Evolutionary conservation across 106 monocot genomes (phyloP).

Genomic region (Triglochin maritima): DNA sequence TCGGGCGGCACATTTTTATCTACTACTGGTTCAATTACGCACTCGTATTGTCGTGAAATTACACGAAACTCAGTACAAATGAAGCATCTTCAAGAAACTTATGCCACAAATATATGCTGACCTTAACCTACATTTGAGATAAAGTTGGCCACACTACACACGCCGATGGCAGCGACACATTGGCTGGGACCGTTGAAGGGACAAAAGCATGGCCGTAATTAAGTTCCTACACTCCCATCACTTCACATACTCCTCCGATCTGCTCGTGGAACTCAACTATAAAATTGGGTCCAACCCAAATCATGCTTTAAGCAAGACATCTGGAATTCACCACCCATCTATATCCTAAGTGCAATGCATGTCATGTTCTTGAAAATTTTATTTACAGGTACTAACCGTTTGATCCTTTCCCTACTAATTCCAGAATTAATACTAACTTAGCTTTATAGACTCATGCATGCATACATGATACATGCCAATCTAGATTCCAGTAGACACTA

Average conservation of each 20-base stretch:
- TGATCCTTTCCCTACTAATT: constrained; percentile 22
- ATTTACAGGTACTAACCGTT: constrained; percentile 32
- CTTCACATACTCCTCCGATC: background rate
- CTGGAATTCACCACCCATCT: constrained; percentile 9
- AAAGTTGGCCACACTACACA: too few species aligned
- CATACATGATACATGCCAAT: background rate
- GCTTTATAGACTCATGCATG: background rate
- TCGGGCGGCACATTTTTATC: too few species aligned
- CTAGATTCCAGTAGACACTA: constrained; percentile 10
- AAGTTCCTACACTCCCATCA: background rate
- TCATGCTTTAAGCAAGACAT: constrained; percentile 46
- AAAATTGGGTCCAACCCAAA: background rate
- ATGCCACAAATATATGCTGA: too few species aligned
- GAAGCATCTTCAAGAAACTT: too few species aligned
- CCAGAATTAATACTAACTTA: background rate
- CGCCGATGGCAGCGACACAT: too few species aligned
- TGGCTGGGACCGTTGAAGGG: background rate
- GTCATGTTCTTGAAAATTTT: constrained; percentile 17
- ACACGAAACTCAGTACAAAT: too few species aligned
- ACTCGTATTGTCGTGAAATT: too few species aligned
- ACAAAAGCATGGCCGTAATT: constrained; percentile 4
- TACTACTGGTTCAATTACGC: too few species aligned
- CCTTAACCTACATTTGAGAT: too few species aligned
- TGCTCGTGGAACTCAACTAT: background rate
- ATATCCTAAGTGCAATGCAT: constrained; percentile 11